Percentiles rank a stretch among this genome's conserved stretches.
phyloP scores from a whole-genome alignment of 2,329 filamentous ascomycete genomes.

The Pseudogymnoascus sp. region DNA sequence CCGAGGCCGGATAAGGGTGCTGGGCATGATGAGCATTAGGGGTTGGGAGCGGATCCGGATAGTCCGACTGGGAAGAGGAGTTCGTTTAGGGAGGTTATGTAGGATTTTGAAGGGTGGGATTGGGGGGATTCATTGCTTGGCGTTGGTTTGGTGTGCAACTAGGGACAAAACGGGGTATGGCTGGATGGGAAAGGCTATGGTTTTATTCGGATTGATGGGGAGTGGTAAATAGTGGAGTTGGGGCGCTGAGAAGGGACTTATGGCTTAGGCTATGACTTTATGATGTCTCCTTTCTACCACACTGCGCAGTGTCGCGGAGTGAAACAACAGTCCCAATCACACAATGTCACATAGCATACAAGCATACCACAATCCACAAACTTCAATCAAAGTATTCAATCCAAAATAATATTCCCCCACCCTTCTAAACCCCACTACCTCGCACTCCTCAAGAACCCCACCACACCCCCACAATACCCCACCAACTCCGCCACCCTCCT shows the following conservation, averaged over 20 bases:
- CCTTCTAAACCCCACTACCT: constrained; percentile 19
- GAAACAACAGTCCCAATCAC: neutral
- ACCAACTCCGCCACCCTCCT: constrained; percentile 65
- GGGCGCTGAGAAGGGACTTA: neutral
- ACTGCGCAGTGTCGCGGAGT: neutral
- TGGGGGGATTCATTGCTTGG: neutral
- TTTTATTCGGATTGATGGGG: neutral
- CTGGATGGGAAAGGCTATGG: neutral
- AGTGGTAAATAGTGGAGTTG: neutral
- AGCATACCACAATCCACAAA: neutral
- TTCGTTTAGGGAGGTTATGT: constrained; percentile 63
- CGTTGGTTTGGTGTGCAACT: neutral
- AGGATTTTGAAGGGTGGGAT: constrained; percentile 14
- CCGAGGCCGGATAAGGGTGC: constrained; percentile 54
- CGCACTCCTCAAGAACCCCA: constrained; percentile 64
- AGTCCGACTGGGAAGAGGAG: constrained; percentile 62
- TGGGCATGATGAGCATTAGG: constrained; percentile 27
- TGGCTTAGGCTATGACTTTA: neutral
- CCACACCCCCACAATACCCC: constrained; percentile 80
- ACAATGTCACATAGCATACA: neutral
- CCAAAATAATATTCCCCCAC: neutral
- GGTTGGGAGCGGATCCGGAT: constrained; percentile 31
- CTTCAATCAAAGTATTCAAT: neutral
- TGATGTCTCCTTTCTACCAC: neutral
- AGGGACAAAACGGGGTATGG: neutral